phyloP scores from a whole-genome alignment of 805 yeast genomes.

The Candida xiaguanensis region DNA sequence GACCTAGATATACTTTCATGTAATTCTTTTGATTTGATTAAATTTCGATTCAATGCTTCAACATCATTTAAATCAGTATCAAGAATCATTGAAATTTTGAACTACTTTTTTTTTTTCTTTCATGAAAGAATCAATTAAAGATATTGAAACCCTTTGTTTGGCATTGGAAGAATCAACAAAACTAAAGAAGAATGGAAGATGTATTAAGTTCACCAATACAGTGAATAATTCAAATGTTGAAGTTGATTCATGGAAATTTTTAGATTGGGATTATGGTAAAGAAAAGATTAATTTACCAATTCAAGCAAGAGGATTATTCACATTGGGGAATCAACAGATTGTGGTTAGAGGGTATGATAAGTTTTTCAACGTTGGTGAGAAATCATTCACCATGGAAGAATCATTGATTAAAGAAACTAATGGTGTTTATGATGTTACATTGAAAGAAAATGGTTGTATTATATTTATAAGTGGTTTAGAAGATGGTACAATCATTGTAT shows the following conservation, averaged over 20 bases:
- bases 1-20: constrained; percentile 54
- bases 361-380: constrained; percentile 81
- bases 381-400: constrained; percentile 46
- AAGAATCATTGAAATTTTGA: not conserved
- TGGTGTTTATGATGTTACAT: constrained; percentile 80
- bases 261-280: constrained; percentile 82
- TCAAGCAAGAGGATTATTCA: constrained; percentile 83
- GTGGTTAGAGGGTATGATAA: constrained; percentile 90
- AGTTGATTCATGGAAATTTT: constrained; percentile 67
- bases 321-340: constrained; percentile 42
- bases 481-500: constrained; percentile 76
- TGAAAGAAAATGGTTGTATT: constrained; percentile 94
- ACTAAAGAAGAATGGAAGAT: constrained; percentile 19
- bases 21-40: constrained; percentile 54
- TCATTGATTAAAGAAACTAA: constrained; percentile 40
- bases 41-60: constrained; percentile 73
- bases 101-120: not conserved
- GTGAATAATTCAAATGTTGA: constrained; percentile 7
- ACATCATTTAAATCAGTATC: constrained; percentile 82
- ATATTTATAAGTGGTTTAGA: constrained; percentile 73
- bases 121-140: constrained; percentile 11
- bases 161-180: constrained; percentile 17
- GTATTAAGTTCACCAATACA: constrained; percentile 14
- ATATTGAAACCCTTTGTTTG: constrained; percentile 16
- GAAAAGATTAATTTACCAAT: constrained; percentile 56